Evolutionary conservation across 2,329 filamentous ascomycete species (phyloP).

Genomic region (Thermomyces lanuginosus): DNA sequence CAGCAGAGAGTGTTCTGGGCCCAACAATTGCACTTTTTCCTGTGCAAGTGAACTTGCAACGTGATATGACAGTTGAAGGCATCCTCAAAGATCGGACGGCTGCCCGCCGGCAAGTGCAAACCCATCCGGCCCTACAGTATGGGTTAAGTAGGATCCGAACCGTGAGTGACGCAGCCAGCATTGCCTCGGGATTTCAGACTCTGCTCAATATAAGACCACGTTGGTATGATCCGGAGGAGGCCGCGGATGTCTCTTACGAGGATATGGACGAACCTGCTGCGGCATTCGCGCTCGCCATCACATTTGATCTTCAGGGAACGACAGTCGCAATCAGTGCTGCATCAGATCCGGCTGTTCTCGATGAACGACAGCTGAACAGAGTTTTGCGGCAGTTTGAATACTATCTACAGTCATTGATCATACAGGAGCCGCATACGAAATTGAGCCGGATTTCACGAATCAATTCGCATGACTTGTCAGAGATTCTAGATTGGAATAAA

Average conservation of each 20-base stretch:
- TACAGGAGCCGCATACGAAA: neutral
- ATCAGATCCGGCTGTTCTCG: slow-evolving; percentile 4
- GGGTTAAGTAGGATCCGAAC: slow-evolving; percentile 1
- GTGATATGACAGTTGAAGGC: neutral
- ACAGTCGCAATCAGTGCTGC: slow-evolving; percentile 3
- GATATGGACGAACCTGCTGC: slow-evolving; percentile 6
- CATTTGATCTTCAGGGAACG: slow-evolving; percentile 5
- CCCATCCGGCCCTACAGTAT: neutral
- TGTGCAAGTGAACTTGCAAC: no score
- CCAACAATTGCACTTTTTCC: no score
- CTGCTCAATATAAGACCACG: slow-evolving; percentile 5
- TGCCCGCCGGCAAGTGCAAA: neutral
- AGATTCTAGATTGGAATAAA: slow-evolving; percentile 3
- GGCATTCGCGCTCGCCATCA: slow-evolving; percentile 4
- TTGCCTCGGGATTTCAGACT: slow-evolving; percentile 5
- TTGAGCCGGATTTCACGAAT: slow-evolving; percentile 1
- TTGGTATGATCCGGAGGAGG: slow-evolving; percentile 4
- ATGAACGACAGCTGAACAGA: slow-evolving; percentile 3
- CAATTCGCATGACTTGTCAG: neutral
- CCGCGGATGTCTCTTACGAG: slow-evolving; percentile 5
- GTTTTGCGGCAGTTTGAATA: slow-evolving; percentile 5
- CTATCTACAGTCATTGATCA: slow-evolving; percentile 2
- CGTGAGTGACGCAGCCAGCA: slow-evolving; percentile 4
- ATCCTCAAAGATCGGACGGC: neutral
- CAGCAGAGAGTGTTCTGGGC: no score